phyloP scores from a whole-genome alignment of 805 yeast genomes.

The Saturnispora besseyi region DNA sequence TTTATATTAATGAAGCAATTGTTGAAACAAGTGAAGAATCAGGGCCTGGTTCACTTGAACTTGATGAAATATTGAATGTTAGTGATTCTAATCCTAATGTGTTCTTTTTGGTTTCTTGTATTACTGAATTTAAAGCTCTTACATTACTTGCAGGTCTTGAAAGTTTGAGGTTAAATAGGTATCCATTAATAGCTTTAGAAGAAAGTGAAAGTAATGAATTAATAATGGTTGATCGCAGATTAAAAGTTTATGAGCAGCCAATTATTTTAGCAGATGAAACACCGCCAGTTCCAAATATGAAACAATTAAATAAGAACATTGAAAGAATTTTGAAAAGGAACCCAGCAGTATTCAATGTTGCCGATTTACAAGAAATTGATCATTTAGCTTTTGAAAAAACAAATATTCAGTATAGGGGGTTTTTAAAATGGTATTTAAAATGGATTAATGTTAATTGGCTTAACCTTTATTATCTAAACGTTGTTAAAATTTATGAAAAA shows the following conservation, averaged over 20 bases:
- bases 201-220: background rate
- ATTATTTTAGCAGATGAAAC: conserved; percentile 10
- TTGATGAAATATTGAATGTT: conserved; percentile 13
- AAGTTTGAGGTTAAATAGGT: conserved; percentile 8
- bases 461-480: conserved; percentile 46
- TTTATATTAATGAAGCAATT: conserved; percentile 17
- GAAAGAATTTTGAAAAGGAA: conserved; percentile 25
- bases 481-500: conserved; percentile 29
- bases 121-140: conserved; percentile 13
- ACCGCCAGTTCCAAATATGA: conserved; percentile 23
- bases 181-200: background rate
- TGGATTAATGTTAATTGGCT: conserved; percentile 44
- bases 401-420: conserved; percentile 18
- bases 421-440: conserved; percentile 38
- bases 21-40: conserved; percentile 9
- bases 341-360: conserved; percentile 29
- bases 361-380: conserved; percentile 37
- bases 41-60: conserved; percentile 20
- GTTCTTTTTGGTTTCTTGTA: conserved; percentile 9
- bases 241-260: conserved; percentile 5
- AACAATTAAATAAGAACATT: conserved; percentile 18
- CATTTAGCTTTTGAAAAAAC: conserved; percentile 35
- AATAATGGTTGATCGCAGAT: conserved; percentile 2
- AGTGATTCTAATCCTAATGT: conserved; percentile 3
- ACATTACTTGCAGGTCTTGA: conserved; percentile 13